Conservation (phyloP, 73 alveolate genomes). For the Paramecium octaurelia region DNA sequence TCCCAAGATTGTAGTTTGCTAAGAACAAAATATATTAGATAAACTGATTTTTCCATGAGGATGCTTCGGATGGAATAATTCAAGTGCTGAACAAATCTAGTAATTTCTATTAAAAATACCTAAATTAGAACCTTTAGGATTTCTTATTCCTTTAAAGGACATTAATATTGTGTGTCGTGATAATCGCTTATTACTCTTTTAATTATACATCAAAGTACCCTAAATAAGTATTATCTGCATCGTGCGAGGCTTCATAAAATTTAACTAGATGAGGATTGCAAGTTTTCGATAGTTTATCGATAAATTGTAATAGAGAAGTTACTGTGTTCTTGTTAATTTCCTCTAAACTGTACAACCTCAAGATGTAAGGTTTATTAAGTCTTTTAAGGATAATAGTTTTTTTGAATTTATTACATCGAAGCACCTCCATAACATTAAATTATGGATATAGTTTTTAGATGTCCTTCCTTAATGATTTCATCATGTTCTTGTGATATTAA, state of each 20-base stretch:
- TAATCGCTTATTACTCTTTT: not conserved
- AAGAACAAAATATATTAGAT: not conserved
- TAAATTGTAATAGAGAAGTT: not conserved
- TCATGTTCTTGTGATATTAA: not conserved
- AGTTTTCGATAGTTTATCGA: not conserved
- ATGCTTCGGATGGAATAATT: conserved; percentile 7
- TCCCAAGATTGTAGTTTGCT: not conserved
- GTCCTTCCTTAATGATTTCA: not conserved
- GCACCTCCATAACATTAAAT: not conserved
- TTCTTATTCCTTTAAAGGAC: not conserved
- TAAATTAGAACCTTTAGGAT: not conserved
- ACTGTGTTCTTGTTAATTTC: not conserved
- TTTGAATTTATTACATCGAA: not conserved
- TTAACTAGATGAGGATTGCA: not conserved
- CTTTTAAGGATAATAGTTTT: conserved; percentile 5
- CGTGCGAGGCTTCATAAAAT: conserved; percentile 15
- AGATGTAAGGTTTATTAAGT: not conserved
- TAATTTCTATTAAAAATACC: not conserved
- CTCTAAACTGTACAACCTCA: not conserved
- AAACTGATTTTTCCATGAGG: conserved; percentile 4
- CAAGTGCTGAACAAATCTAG: not conserved
- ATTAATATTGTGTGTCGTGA: not conserved
- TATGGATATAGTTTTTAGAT: not conserved
- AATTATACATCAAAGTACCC: not conserved
- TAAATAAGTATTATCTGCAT: not conserved